phyloP scores from a whole-genome alignment of 2,329 filamentous ascomycete genomes.

The Microascus cirrosus region DNA sequence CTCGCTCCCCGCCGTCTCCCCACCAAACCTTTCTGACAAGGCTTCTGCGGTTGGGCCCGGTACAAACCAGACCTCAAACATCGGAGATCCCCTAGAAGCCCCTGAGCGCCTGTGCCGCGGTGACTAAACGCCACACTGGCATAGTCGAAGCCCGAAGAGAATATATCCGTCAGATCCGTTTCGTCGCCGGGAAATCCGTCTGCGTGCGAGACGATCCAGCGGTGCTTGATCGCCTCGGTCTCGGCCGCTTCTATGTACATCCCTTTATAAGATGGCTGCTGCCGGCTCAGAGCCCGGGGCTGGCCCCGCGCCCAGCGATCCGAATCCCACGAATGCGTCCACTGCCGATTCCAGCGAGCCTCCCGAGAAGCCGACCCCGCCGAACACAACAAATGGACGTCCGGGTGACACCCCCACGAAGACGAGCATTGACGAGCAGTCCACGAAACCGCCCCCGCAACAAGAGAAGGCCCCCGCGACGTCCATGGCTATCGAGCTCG shows the following conservation, averaged over 20 bases:
- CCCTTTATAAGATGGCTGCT: constrained; percentile 3
- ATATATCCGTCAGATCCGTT: neutral
- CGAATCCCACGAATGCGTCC: neutral
- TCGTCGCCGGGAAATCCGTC: neutral
- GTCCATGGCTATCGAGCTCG: constrained; percentile 1
- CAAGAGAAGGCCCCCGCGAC: neutral
- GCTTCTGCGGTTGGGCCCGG: neutral
- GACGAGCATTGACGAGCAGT: neutral
- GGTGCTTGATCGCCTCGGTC: neutral
- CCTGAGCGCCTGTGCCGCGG: neutral
- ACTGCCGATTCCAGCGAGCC: neutral
- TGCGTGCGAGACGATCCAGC: neutral
- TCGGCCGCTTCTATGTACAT: neutral
- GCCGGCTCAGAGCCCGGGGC: constrained; percentile 1
- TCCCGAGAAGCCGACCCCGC: neutral
- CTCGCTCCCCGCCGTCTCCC: neutral
- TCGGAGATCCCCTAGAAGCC: neutral
- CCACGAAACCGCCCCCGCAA: neutral
- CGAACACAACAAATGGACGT: constrained; percentile 1
- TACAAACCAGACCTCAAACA: neutral
- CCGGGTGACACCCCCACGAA: neutral
- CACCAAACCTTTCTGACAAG: neutral
- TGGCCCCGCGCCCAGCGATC: constrained; percentile 2
- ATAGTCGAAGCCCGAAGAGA: neutral
- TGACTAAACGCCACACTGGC: neutral